A percentile compares a stretch with the other conserved stretches of the same genome.
These are phyloP conservation scores for Zygnema circumcarinatum DNA, from an alignment of 139 green algal species.

Conservation along the genomic window DNA sequence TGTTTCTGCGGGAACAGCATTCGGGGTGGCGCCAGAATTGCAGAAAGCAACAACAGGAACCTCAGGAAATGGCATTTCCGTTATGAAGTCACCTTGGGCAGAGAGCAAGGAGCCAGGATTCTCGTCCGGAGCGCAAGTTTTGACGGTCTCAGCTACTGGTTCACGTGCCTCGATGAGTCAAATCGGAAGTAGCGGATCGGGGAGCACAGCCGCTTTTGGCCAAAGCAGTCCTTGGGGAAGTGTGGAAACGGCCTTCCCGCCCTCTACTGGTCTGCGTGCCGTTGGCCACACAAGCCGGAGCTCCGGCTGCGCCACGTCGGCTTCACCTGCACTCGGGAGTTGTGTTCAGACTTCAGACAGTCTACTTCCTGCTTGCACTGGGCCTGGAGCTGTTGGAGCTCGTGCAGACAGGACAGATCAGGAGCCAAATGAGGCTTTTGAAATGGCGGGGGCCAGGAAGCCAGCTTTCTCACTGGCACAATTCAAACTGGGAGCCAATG, in stretches of 20 bases:
- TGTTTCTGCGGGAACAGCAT: not conserved
- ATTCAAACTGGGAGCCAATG: not conserved
- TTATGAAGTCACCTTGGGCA: too few relatives aligned
- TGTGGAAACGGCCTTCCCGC: not conserved
- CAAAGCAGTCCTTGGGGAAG: not conserved
- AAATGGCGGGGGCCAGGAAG: not conserved
- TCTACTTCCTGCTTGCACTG: too few relatives aligned
- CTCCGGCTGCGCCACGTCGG: too few relatives aligned
- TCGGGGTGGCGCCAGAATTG: not conserved
- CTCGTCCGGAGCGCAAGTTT: not conserved
- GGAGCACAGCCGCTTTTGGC: not conserved
- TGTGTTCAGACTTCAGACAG: too few relatives aligned
- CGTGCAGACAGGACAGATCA: not conserved
- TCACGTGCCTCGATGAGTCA: not conserved
- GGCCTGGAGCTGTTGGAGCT: not conserved
- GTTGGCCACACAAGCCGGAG: not conserved
- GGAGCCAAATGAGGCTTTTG: not conserved
- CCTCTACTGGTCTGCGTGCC: not conserved
- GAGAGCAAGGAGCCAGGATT: not conserved
- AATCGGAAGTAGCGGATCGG: not conserved
- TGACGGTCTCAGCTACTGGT: not conserved
- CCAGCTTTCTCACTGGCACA: not conserved
- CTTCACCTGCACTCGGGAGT: too few relatives aligned
- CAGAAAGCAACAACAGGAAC: not conserved
- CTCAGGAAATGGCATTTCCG: not conserved